Base-by-base conservation (phyloP, 139 green algal genomes). In the Picochlorum sp. region DNA sequence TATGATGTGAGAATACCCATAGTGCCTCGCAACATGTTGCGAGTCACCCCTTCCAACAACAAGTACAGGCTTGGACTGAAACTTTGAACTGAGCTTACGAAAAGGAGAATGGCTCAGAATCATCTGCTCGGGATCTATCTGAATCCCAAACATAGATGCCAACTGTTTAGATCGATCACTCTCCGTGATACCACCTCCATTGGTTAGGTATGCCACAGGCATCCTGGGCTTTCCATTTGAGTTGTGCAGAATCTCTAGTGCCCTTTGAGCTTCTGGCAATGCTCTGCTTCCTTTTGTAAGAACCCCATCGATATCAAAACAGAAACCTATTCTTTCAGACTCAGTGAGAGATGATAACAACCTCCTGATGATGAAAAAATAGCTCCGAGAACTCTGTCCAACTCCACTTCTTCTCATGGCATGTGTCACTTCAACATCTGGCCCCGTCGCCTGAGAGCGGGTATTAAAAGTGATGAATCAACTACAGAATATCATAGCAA, bases 221-320 rank as follows among this genome's bases (percentile, higher is more conserved):
- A 79, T 49, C 21, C 52, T 14, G 11, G 70, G 57, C 10, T 16
- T 77, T 68, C 71, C 82, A 52, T 73, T 70, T 10, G 51, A 23
- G 14, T 9, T 47, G 49, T 82, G 75, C 11, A 88, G 80, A 63
- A 72, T 73, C 5, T 59, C 67, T 51, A 91, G 62, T 0, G 83
- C 84, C 18, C 73, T 63, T 47, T 26, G 14, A 11, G 37, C 70
- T 54, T 70, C 44, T 1, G 72, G 70, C 24, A 91, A 57, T 5
- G 88, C 78, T 4, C 65, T 26, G 9, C 63, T 70, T 0, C 86
- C 86, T 0, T 78, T 65, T 2, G 88, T 76, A 4, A 95, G 70
- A 18, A 95, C 88, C 14, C 85, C 85, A 57, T 91, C 86, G 23
- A 93, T 93, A 60, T 93, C 86, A 47, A 93, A 88, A 1, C 79